These are phyloP conservation scores for Grigorovia humatica DNA, from an alignment of 805 yeast species.

Conservation along the genomic window DNA sequence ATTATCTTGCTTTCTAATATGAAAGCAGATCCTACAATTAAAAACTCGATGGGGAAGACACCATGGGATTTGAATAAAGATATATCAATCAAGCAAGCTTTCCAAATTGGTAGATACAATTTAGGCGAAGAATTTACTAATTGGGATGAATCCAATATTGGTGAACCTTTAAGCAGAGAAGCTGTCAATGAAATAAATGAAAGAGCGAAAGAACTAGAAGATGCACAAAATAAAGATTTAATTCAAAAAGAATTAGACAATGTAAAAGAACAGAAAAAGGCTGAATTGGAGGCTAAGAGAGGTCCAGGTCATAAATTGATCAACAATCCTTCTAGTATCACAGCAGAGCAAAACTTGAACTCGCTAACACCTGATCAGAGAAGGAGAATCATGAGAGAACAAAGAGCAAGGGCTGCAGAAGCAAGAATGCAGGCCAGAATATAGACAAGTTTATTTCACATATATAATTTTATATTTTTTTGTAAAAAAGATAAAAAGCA, in stretches of 20 bases:
- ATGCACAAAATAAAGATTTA: slow-evolving; percentile 31
- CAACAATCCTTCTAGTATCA: slow-evolving; percentile 10
- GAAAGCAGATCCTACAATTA: slow-evolving; percentile 59
- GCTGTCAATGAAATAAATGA: slow-evolving; percentile 39
- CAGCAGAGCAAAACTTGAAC: slow-evolving; percentile 35
- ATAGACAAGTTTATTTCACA: not conserved
- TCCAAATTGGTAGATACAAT: slow-evolving; percentile 55
- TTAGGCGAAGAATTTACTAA: slow-evolving; percentile 62
- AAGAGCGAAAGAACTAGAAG: slow-evolving; percentile 30
- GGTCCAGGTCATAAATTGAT: slow-evolving; percentile 31
- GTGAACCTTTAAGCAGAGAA: slow-evolving; percentile 45
- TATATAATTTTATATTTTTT: not conserved
- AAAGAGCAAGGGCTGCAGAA: slow-evolving; percentile 93
- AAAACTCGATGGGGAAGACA: slow-evolving; percentile 46
- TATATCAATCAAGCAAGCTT: slow-evolving; percentile 38
- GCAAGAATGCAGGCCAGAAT: slow-evolving; percentile 40
- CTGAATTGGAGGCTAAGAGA: slow-evolving; percentile 13
- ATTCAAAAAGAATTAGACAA: slow-evolving; percentile 19
- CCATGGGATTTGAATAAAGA: slow-evolving; percentile 58
- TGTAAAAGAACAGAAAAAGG: slow-evolving; percentile 20
- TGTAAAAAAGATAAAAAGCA: not conserved
- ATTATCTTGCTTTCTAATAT: slow-evolving; percentile 46
- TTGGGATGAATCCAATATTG: slow-evolving; percentile 64
- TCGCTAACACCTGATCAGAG: slow-evolving; percentile 68
- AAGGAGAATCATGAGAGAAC: slow-evolving; percentile 78